These are phyloP conservation scores for Apiotrichum siamense DNA, from an alignment of 1,284 basidiomycete genomes.

Conservation along the genomic window DNA sequence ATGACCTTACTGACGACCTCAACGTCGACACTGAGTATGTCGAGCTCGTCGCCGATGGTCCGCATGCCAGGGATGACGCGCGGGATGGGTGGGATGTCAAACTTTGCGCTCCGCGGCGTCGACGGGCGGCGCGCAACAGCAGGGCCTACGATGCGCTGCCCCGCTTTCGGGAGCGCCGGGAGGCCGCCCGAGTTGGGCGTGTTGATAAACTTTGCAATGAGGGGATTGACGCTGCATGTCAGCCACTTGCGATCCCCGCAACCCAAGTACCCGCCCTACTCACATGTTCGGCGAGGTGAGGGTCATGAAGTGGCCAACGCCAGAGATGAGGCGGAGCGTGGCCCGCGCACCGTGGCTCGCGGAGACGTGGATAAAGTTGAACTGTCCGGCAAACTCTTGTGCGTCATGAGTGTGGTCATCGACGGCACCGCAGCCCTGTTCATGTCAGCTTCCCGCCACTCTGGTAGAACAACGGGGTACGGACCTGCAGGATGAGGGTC, in stretches of 20 bases:
- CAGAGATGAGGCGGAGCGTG: constrained; percentile 4
- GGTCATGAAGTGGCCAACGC: constrained; percentile 18
- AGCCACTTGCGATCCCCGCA: no score
- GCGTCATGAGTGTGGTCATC: constrained; percentile 1
- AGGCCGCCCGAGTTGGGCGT: constrained; percentile 8
- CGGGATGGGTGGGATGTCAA: constrained; percentile 17
- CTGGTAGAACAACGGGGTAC: not conserved
- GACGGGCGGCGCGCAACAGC: constrained; percentile 16
- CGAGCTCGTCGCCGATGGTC: constrained; percentile 21
- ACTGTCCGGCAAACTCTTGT: not conserved
- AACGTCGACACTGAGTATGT: constrained; percentile 3
- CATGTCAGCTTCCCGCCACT: not conserved
- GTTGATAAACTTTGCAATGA: constrained; percentile 16
- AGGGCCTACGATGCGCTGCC: constrained; percentile 2
- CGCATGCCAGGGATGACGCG: constrained; percentile 11
- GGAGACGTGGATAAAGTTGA: not conserved
- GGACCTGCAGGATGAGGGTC: constrained; percentile 16
- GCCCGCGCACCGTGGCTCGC: constrained; percentile 1
- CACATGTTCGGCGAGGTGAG: constrained; percentile 22
- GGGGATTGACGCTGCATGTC: constrained; percentile 22
- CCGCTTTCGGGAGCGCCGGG: constrained; percentile 6
- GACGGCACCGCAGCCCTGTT: not conserved
- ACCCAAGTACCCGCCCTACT: no score
- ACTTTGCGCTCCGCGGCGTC: constrained; percentile 16
- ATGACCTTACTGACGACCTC: constrained; percentile 7